phyloP scores from a whole-genome alignment of 2,329 filamentous ascomycete species.

The Drechslerella stenobrocha region DNA sequence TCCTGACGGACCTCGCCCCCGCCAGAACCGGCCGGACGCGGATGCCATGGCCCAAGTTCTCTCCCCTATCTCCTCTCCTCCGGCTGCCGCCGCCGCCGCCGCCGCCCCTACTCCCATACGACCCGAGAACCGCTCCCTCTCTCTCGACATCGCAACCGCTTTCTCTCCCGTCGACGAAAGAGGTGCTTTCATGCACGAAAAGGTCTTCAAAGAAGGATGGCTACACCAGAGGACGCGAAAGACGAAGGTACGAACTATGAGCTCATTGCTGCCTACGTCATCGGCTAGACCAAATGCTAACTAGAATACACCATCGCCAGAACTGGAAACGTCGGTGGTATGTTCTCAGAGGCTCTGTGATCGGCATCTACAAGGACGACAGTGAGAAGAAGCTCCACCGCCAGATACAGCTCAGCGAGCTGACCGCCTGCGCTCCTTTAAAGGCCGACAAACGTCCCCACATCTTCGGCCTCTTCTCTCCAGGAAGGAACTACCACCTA shows the following conservation, averaged over 20 bases:
- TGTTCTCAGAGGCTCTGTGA: conserved; percentile 83
- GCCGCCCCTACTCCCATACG: conserved; percentile 11
- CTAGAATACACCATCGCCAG: too few species aligned
- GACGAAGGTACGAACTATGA: conserved; percentile 70
- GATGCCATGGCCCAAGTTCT: conserved; percentile 40
- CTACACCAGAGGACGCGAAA: conserved; percentile 87
- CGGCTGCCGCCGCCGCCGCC: conserved; percentile 13
- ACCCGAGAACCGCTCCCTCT: conserved; percentile 42
- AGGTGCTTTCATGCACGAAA: conserved; percentile 93
- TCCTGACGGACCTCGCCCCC: conserved; percentile 10
- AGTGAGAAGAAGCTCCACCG: conserved; percentile 87
- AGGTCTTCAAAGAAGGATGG: conserved; percentile 84
- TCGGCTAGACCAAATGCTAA: too few species aligned
- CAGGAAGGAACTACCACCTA: conserved; percentile 87
- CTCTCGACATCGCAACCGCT: conserved; percentile 55
- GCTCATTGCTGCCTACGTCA: too few species aligned
- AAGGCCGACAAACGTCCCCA: conserved; percentile 85
- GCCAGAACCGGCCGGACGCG: conserved; percentile 14
- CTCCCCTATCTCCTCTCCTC: conserved; percentile 30
- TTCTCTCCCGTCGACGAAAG: conserved; percentile 90
- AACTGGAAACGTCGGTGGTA: conserved; percentile 89
- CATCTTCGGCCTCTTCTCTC: conserved; percentile 89
- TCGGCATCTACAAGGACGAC: conserved; percentile 91
- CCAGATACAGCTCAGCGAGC: conserved; percentile 82
- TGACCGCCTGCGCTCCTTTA: conserved; percentile 86